A percentile compares a stretch with the other conserved stretches of the same genome.
Evolutionary conservation across 768 basidiomycete genomes (phyloP).

Genomic region (Omphalotus guepiniiformis): DNA sequence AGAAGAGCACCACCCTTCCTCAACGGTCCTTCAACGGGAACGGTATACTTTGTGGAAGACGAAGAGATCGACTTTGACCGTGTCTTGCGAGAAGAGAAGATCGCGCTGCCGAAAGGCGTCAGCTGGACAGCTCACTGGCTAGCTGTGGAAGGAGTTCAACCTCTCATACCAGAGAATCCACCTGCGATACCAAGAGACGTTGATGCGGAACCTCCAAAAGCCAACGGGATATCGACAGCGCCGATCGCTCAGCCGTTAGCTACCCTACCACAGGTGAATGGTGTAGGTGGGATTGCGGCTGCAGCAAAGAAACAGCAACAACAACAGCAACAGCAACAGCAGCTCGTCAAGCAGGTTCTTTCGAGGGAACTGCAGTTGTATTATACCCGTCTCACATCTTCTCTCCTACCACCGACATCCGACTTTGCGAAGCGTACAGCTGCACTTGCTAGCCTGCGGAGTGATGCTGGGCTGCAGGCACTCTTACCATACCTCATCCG

Average conservation of each 20-base stretch:
- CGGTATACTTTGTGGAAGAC: conserved; percentile 92
- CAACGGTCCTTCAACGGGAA: conserved; percentile 47
- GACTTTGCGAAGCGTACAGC: conserved; percentile 78
- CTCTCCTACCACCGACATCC: conserved; percentile 65
- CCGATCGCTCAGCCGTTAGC: conserved; percentile 11
- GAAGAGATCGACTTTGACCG: conserved; percentile 97
- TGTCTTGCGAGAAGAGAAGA: conserved; percentile 82
- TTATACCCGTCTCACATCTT: conserved; percentile 85
- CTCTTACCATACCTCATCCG: conserved; percentile 90
- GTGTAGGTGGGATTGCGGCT: conserved; percentile 21
- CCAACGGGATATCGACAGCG: conserved; percentile 25
- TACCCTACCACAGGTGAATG: conserved; percentile 22
- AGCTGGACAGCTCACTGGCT: conserved; percentile 97
- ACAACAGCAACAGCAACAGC: conserved; percentile 57
- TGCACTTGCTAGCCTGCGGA: conserved; percentile 83
- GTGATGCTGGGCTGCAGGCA: conserved; percentile 88
- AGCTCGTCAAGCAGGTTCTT: conserved; percentile 87
- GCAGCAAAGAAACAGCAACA: conserved; percentile 26
- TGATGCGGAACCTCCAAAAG: conserved; percentile 24
- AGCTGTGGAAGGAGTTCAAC: conserved; percentile 96
- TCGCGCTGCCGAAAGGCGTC: conserved; percentile 73
- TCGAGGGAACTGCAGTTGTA: conserved; percentile 94
- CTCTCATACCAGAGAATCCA: conserved; percentile 93
- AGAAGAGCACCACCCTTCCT: conserved; percentile 52
- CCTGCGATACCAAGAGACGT: conserved; percentile 67